phyloP scores from a whole-genome alignment of 2,329 filamentous ascomycete genomes.

The Cryphonectria radicalis region DNA sequence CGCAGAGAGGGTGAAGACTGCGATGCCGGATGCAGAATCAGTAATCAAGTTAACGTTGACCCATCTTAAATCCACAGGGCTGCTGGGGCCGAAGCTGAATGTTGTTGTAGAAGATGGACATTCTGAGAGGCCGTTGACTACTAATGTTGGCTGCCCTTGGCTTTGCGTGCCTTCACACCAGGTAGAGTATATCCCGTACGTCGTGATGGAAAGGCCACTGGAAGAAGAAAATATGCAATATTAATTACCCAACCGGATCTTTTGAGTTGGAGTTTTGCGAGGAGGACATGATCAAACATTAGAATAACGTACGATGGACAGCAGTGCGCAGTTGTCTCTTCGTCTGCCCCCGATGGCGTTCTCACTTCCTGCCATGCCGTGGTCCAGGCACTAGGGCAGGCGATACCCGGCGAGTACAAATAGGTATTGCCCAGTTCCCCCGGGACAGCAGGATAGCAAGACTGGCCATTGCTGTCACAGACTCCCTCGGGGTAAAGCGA shows the following conservation, averaged over 20 bases:
- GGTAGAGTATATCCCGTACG: conserved; percentile 26
- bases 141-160: conserved; percentile 13
- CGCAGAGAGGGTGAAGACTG: conserved; percentile 20
- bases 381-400: conserved; percentile 23
- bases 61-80: conserved; percentile 19
- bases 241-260: background rate
- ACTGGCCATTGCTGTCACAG: conserved; percentile 22
- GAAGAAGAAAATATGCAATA: background rate
- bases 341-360: conserved; percentile 14
- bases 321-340: conserved; percentile 27
- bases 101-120: conserved; percentile 23
- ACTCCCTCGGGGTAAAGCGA: conserved; percentile 18
- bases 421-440: conserved; percentile 22
- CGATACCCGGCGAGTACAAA: conserved; percentile 22
- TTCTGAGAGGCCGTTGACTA: conserved; percentile 27
- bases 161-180: conserved; percentile 25
- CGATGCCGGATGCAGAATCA: conserved; percentile 18
- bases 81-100: conserved; percentile 15
- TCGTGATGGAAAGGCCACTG: conserved; percentile 20
- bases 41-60: conserved; percentile 11
- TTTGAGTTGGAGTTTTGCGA: background rate
- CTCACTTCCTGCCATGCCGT: conserved; percentile 24
- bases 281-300: background rate
- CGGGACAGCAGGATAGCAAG: conserved; percentile 19
- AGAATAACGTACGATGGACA: conserved; percentile 23